These are phyloP conservation scores for Debaryomyces psychrophilus DNA, from an alignment of 1,139 yeast genomes.

Conservation along the genomic window DNA sequence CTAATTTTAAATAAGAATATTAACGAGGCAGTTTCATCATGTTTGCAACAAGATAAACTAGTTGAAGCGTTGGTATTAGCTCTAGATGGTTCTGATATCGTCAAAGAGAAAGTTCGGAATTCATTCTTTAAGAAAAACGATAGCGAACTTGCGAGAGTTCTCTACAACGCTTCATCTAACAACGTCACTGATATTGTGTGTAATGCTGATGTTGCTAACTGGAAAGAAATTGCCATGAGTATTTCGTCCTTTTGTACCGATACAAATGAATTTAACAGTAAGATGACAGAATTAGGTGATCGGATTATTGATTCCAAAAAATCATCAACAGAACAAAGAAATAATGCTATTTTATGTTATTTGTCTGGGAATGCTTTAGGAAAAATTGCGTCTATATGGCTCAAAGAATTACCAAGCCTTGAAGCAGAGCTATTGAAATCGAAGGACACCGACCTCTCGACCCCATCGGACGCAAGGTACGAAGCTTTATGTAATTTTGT, in stretches of 20 bases:
- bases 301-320: conserved; percentile 43
- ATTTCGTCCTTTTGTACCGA: conserved; percentile 60
- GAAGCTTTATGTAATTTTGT: conserved; percentile 80
- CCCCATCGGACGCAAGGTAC: conserved; percentile 86
- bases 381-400: conserved; percentile 82
- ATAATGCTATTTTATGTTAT: conserved; percentile 76
- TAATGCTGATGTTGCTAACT: conserved; percentile 74
- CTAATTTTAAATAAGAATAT: conserved; percentile 66
- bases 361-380: conserved; percentile 82
- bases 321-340: conserved; percentile 45
- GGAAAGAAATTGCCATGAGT: conserved; percentile 82
- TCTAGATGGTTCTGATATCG: conserved; percentile 62
- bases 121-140: conserved; percentile 69
- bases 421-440: conserved; percentile 57
- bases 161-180: conserved; percentile 64
- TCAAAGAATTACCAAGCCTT: conserved; percentile 64
- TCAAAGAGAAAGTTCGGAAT: conserved; percentile 68
- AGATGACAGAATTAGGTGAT: conserved; percentile 75
- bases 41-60: conserved; percentile 65
- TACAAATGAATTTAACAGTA: conserved; percentile 50
- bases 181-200: conserved; percentile 74
- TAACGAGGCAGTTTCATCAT: conserved; percentile 67
- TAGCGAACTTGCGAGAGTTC: conserved; percentile 69
- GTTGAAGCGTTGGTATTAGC: conserved; percentile 85
- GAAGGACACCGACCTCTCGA: conserved; percentile 39